Percentiles rank a stretch among this genome's conserved stretches.
Evolutionary conservation across 2,329 filamentous ascomycete genomes (phyloP).

Genomic region (Ceratocystis alfenasii): DNA sequence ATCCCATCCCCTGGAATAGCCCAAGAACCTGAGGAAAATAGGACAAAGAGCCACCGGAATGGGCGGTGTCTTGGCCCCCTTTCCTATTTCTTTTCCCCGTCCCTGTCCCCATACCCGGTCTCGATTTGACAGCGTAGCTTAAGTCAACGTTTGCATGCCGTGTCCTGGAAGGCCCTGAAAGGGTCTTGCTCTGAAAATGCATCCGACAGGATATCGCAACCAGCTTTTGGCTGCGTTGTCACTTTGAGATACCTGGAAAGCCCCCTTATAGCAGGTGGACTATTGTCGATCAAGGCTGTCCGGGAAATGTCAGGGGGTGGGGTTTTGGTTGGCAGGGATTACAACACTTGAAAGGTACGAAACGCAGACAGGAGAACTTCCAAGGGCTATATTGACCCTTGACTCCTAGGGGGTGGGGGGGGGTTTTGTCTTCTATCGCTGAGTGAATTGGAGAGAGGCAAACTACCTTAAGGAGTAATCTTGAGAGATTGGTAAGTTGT

Average conservation of each 20-base stretch:
- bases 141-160: background rate
- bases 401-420: background rate
- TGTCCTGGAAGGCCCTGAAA: background rate
- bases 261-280: background rate
- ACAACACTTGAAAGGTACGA: conserved; percentile 3
- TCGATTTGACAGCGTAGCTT: background rate
- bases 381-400: background rate
- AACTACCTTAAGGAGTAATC: background rate
- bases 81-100: too few species aligned
- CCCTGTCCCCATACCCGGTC: background rate
- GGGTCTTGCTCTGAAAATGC: background rate
- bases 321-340: background rate
- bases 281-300: background rate
- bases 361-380: conserved; percentile 5
- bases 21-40: background rate
- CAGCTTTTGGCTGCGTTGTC: background rate
- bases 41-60: background rate
- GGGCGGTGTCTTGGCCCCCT: background rate
- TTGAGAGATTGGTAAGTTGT: too few species aligned
- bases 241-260: background rate
- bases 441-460: background rate
- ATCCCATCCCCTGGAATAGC: background rate
- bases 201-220: background rate
- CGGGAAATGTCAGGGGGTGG: conserved; percentile 6
- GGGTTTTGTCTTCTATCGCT: background rate